Conservation (phyloP, 345 rosid species). For the Corchorus olitorius region DNA sequence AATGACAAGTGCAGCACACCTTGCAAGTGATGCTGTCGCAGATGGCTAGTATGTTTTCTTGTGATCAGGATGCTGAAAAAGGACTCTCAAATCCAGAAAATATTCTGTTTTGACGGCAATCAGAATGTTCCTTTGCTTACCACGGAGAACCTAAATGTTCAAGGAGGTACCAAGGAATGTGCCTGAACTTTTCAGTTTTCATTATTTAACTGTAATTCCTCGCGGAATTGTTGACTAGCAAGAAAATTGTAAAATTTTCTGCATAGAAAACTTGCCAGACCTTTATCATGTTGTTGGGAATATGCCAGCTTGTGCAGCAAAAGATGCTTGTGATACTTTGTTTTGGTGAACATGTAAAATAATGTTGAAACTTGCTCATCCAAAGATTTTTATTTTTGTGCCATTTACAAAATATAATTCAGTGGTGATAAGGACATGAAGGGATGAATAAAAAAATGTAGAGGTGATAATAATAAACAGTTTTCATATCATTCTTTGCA, state of each 20-base stretch:
- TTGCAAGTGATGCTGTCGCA: neutral
- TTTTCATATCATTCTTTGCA: slow-evolving; percentile 10
- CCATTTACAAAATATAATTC: neutral
- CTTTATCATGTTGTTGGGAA: neutral
- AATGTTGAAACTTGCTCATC: neutral
- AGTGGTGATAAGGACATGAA: neutral
- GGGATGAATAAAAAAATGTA: neutral
- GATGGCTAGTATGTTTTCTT: neutral
- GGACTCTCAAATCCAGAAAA: neutral
- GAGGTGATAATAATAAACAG: slow-evolving; percentile 26
- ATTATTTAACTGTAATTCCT: neutral
- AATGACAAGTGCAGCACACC: neutral
- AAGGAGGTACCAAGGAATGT: neutral
- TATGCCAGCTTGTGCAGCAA: neutral
- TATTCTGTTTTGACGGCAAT: neutral
- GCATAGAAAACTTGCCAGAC: neutral
- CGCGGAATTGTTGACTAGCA: neutral
- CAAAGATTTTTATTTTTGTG: neutral
- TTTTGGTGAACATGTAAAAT: neutral
- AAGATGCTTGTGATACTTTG: neutral
- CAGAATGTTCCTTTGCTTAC: neutral
- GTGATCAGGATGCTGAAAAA: neutral
- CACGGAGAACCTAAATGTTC: neutral
- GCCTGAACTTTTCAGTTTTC: neutral
- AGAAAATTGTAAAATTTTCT: neutral